These are phyloP conservation scores for Ocimum tenuiflorum DNA, from an alignment of 257 asterid genomes.

Conservation along the genomic window DNA sequence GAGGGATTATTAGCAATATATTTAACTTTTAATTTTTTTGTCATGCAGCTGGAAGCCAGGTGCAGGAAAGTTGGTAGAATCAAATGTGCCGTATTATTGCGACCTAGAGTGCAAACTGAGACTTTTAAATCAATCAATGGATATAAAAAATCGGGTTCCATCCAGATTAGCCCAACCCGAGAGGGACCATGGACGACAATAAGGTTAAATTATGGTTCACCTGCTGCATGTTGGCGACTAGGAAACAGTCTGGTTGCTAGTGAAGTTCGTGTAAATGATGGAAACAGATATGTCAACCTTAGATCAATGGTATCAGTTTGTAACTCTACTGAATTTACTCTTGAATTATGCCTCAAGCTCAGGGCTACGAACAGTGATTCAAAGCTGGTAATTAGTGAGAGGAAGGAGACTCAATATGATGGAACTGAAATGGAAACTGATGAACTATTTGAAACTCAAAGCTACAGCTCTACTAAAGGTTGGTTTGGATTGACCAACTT, in stretches of 20 bases:
- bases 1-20: constrained; percentile 4
- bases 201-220: constrained; percentile 84
- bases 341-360: constrained; percentile 63
- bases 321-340: constrained; percentile 57
- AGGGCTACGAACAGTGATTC: constrained; percentile 33
- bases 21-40: constrained; percentile 8
- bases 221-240: constrained; percentile 87
- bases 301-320: constrained; percentile 86
- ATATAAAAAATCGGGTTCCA: constrained; percentile 45
- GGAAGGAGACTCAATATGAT: constrained; percentile 23
- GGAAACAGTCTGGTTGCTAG: constrained; percentile 81
- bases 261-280: constrained; percentile 74
- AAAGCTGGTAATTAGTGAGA: constrained; percentile 24
- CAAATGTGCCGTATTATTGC: constrained; percentile 55
- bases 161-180: constrained; percentile 76
- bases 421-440: constrained; percentile 38
- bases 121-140: constrained; percentile 29
- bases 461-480: constrained; percentile 43
- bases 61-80: constrained; percentile 44
- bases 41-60: constrained; percentile 42
- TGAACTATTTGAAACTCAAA: constrained; percentile 74
- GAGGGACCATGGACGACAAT: constrained; percentile 93
- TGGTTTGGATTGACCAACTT: constrained; percentile 52
- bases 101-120: constrained; percentile 39
- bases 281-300: constrained; percentile 63